A percentile compares a stretch with the other conserved stretches of the same genome.
Conservation (phyloP, 768 basidiomycete species). For the Podaxis carcinomalis region DNA sequence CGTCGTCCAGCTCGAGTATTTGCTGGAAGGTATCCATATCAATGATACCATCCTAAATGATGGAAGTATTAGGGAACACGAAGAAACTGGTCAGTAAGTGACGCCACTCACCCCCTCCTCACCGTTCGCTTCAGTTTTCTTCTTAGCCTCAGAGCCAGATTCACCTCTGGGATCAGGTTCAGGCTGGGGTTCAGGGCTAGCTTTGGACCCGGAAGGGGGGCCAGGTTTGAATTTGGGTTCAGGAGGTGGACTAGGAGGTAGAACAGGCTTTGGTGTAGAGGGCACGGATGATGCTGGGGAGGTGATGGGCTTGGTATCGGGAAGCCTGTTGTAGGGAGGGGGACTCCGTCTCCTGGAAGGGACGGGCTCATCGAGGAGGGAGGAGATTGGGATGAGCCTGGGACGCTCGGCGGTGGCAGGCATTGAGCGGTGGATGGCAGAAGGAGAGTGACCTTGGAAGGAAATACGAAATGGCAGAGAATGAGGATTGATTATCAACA, state of each 20-base stretch:
- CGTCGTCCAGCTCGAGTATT: conserved; percentile 90
- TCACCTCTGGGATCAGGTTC: neutral
- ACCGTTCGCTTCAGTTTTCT: neutral
- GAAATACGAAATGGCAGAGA: conserved; percentile 3
- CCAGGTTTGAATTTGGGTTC: neutral
- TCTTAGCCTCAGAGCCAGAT: neutral
- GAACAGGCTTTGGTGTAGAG: conserved; percentile 10
- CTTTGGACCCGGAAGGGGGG: neutral
- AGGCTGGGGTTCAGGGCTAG: neutral
- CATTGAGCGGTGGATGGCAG: conserved; percentile 14
- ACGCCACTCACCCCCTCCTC: conserved; percentile 4
- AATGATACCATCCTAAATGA: conserved; percentile 37
- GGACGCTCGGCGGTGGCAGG: conserved; percentile 17
- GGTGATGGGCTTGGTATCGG: conserved; percentile 7
- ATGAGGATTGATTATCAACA: conserved; percentile 21
- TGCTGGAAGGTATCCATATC: conserved; percentile 82
- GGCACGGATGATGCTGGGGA: conserved; percentile 1
- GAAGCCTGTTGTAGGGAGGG: conserved; percentile 8
- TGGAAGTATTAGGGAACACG: conserved; percentile 1
- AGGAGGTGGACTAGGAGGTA: neutral
- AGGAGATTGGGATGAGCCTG: conserved; percentile 13
- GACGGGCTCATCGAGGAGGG: conserved; percentile 15
- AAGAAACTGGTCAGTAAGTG: neutral
- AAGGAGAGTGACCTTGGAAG: conserved; percentile 9
- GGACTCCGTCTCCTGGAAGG: conserved; percentile 12